Evolutionary conservation across 768 basidiomycete species (phyloP).

Genomic region (Leucogyrophana mollusca): DNA sequence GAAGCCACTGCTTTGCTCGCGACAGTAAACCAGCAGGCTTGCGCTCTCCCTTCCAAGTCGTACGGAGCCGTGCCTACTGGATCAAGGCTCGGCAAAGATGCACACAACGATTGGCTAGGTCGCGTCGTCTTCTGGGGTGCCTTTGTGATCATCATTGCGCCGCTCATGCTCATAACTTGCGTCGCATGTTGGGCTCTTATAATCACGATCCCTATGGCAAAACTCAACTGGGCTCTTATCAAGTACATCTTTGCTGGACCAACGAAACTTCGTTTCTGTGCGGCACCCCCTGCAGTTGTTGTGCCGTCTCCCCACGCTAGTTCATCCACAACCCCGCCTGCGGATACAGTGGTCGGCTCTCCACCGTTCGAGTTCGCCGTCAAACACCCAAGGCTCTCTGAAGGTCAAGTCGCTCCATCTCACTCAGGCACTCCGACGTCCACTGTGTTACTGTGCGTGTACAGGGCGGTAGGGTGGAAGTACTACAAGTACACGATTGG

Average conservation of each 20-base stretch:
- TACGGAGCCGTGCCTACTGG: slow-evolving; percentile 61
- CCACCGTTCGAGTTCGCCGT: slow-evolving; percentile 49
- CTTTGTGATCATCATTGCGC: slow-evolving; percentile 78
- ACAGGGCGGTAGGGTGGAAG: slow-evolving; percentile 83
- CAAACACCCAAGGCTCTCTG: slow-evolving; percentile 71
- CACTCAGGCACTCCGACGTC: slow-evolving; percentile 69
- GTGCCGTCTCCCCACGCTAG: slow-evolving; percentile 28
- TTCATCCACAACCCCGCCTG: slow-evolving; percentile 9
- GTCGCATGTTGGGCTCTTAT: slow-evolving; percentile 93
- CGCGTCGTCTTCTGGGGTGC: slow-evolving; percentile 79
- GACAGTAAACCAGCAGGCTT: slow-evolving; percentile 26
- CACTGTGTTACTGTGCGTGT: slow-evolving; percentile 92
- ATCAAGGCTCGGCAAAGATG: slow-evolving; percentile 15
- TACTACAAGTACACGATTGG: slow-evolving; percentile 99
- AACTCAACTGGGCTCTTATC: slow-evolving; percentile 92
- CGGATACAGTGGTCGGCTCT: slow-evolving; percentile 8
- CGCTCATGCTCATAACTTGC: slow-evolving; percentile 85
- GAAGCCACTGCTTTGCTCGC: slow-evolving; percentile 51
- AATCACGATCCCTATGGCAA: slow-evolving; percentile 97
- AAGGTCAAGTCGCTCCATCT: slow-evolving; percentile 86
- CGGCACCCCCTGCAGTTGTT: slow-evolving; percentile 75
- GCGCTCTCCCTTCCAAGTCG: slow-evolving; percentile 51
- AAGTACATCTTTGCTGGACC: slow-evolving; percentile 79
- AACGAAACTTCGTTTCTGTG: slow-evolving; percentile 86
- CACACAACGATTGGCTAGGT: slow-evolving; percentile 55